A percentile compares a stretch with the other conserved stretches of the same genome.
These are phyloP conservation scores for Phragmites australis DNA, from an alignment of 176 grass and related monocot species.

Conservation along the genomic window DNA sequence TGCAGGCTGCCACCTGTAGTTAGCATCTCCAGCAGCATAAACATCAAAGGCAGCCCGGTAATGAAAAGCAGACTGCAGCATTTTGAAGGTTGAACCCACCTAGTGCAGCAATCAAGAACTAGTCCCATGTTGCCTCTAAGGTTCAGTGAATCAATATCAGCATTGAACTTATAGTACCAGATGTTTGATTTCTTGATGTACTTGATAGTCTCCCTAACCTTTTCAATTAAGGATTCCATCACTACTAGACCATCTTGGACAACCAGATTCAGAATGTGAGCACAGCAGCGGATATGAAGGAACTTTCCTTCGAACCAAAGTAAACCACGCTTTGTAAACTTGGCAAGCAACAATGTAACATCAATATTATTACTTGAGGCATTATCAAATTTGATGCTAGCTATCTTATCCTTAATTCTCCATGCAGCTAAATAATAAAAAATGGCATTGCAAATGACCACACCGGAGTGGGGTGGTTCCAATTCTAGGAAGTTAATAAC, in stretches of 20 bases:
- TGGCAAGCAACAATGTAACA: too few species aligned
- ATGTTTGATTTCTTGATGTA: slow-evolving; percentile 4
- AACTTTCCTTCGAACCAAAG: too few species aligned
- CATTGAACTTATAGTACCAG: not conserved
- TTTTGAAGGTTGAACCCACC: not conserved
- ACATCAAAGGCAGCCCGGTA: not conserved
- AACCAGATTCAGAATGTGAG: not conserved
- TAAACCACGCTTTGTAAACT: too few species aligned
- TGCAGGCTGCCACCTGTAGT: not conserved
- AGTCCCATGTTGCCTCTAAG: not conserved
- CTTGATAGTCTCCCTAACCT: not conserved
- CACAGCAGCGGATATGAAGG: not conserved
- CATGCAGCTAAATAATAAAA: not conserved
- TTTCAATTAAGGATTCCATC: not conserved
- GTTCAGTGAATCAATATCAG: not conserved
- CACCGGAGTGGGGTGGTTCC: not conserved
- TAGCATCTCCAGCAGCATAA: not conserved
- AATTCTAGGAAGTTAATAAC: not conserved
- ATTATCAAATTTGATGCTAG: not conserved
- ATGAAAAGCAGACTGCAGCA: not conserved
- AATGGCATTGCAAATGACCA: too few species aligned
- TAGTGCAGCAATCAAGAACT: not conserved
- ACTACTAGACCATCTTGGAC: not conserved
- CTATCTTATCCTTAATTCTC: too few species aligned
- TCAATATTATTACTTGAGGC: too few species aligned